Base-by-base conservation (phyloP, 257 asterid genomes). In the Forsythia suspensa region DNA sequence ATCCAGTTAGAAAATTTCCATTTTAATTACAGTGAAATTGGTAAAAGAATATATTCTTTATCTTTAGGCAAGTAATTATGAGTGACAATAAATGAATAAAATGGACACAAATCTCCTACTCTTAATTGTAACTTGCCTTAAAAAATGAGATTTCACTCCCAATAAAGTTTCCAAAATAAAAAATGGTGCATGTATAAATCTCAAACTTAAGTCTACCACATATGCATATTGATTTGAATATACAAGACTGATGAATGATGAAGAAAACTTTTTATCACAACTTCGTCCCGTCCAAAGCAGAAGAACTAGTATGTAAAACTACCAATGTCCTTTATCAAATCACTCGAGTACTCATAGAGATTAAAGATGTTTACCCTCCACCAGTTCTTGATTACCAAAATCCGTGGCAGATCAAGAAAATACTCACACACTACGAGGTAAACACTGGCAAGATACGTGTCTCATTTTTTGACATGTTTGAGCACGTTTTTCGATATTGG, bases 351-450 rank as follows among this genome's bases (percentile, higher is more conserved):
- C 75, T 91, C 63, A 79, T 90, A 42, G 94, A 91, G 82, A 85
- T 88, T 2, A 66, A 87, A 8, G 92, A 87, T 21, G 18, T 86
- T 16, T 57, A 75, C 16, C 85, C 88, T 0, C 73, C 89, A 0
- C 87, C 94, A 0, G 5, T 13, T 39, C 2, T 72, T 0, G 86
- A 90, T 20, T 82, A 70, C 2, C 69, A 57, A 5, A 48, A 85
- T 38, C 94, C 97, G 0, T 90, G 97, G 93, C 77, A 77, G 73
- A 87, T 91, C 52, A 81, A 73, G 84, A 91, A 91, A 51, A 63
- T 37, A 11, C 69, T 89, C n/a, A 82, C 68, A 6, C 85, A 79
- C 34, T 78, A 39, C 0, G 96, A 91, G 67, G 55, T 74, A 0
- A 68, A 65, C 5, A 52, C 88, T 0, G 85, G 87, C 2, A 88